These are phyloP conservation scores for Lanmaoa rubissima DNA, from an alignment of 768 basidiomycete species.

Conservation along the genomic window DNA sequence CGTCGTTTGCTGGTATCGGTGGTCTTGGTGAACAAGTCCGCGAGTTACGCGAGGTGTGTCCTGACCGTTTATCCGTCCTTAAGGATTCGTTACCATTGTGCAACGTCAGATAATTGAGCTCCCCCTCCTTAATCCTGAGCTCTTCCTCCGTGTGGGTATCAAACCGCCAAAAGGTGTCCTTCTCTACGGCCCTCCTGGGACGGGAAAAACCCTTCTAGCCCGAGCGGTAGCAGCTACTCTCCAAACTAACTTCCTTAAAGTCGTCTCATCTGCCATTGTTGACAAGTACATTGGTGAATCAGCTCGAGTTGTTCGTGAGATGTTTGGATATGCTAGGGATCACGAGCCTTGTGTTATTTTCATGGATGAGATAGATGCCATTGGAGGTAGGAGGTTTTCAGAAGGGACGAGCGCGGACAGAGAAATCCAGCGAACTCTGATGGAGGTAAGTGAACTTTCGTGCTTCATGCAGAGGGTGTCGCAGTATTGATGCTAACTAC, in stretches of 20 bases:
- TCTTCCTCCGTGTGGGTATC: conserved; percentile 95
- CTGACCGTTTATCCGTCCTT: background rate
- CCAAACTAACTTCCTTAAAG: conserved; percentile 96
- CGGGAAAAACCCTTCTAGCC: conserved; percentile 93
- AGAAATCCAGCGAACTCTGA: conserved; percentile 96
- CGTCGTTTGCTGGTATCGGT: conserved; percentile 95
- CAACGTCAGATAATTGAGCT: conserved; percentile 83
- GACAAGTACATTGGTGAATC: conserved; percentile 99
- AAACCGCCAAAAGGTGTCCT: conserved; percentile 95
- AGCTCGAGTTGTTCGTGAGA: conserved; percentile 93
- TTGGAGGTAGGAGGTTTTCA: conserved; percentile 86
- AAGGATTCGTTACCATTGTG: background rate
- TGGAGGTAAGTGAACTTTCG: conserved; percentile 64
- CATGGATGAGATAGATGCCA: conserved; percentile 98
- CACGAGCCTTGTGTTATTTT: conserved; percentile 99
- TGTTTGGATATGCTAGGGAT: conserved; percentile 97
- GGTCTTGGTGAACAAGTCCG: conserved; percentile 95
- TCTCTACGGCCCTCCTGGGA: conserved; percentile 94
- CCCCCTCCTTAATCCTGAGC: conserved; percentile 89
- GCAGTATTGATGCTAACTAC: background rate
- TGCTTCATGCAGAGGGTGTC: background rate
- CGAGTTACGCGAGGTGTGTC: conserved; percentile 85
- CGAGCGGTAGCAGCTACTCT: conserved; percentile 95
- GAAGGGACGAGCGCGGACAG: conserved; percentile 98
- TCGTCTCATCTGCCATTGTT: conserved; percentile 96